These are phyloP conservation scores for Phaeomoniella chlamydospora DNA, from an alignment of 2,329 filamentous ascomycete species.

Conservation along the genomic window DNA sequence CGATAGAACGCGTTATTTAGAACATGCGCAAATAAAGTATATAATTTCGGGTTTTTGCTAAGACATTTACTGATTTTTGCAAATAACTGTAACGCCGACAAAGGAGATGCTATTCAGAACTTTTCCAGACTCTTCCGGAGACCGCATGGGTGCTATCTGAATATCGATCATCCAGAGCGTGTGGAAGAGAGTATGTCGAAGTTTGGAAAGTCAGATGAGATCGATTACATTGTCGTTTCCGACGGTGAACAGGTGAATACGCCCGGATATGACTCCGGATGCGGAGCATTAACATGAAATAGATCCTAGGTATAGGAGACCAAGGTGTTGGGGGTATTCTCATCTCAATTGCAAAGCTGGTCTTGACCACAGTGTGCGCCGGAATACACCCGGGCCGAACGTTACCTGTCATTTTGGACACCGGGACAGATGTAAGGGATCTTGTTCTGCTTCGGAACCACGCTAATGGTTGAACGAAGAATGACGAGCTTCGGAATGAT, in stretches of 20 bases:
- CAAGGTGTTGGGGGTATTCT: constrained; percentile 76
- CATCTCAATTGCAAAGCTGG: constrained; percentile 72
- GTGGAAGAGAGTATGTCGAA: constrained; percentile 53
- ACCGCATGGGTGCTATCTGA: constrained; percentile 70
- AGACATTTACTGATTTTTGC: background rate
- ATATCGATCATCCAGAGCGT: constrained; percentile 52
- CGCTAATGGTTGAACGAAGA: constrained; percentile 25
- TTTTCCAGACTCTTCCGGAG: constrained; percentile 65
- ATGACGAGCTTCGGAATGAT: constrained; percentile 58
- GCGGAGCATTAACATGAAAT: no score
- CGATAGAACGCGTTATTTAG: no score
- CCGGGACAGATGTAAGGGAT: constrained; percentile 53
- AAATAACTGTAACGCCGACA: background rate
- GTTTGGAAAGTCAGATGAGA: constrained; percentile 56
- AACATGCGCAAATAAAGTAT: no score
- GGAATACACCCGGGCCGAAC: constrained; percentile 69
- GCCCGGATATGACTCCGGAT: no score
- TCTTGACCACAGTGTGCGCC: constrained; percentile 72
- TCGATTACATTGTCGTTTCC: constrained; percentile 80
- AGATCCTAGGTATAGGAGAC: constrained; percentile 80
- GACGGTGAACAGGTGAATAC: constrained; percentile 41
- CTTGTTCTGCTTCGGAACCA: background rate
- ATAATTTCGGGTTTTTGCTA: no score
- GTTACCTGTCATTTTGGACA: constrained; percentile 70
- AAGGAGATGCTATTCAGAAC: constrained; percentile 69